These are phyloP conservation scores for Onygenales sp. DNA, from an alignment of 2,329 filamentous ascomycete genomes.

Conservation along the genomic window DNA sequence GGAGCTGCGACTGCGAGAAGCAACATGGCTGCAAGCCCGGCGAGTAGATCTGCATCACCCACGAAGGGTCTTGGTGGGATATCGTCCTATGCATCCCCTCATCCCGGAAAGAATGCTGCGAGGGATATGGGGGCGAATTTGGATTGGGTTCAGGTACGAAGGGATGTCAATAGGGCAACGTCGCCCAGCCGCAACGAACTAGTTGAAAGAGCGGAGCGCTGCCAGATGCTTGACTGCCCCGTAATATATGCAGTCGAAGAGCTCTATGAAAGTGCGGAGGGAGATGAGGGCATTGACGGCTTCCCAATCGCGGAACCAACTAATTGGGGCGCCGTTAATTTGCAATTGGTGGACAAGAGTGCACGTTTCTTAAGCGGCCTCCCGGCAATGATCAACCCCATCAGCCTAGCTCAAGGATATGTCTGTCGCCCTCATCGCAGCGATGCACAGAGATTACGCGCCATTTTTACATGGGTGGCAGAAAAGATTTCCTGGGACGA, in stretches of 20 bases:
- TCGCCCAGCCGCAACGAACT: constrained; percentile 83
- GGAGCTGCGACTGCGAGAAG: constrained; percentile 82
- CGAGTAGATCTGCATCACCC: constrained; percentile 35
- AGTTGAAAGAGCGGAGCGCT: constrained; percentile 74
- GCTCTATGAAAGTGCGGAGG: constrained; percentile 72
- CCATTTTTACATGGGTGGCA: constrained; percentile 96
- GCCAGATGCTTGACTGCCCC: constrained; percentile 87
- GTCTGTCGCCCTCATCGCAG: constrained; percentile 90
- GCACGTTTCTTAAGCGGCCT: constrained; percentile 79
- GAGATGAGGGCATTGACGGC: constrained; percentile 81
- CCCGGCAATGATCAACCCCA: constrained; percentile 71
- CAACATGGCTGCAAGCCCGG: constrained; percentile 62
- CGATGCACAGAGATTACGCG: constrained; percentile 82
- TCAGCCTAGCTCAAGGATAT: constrained; percentile 78
- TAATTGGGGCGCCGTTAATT: constrained; percentile 70
- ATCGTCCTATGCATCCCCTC: constrained; percentile 24
- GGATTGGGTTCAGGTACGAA: constrained; percentile 95
- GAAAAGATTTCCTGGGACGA: constrained; percentile 95
- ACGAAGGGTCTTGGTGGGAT: constrained; percentile 42
- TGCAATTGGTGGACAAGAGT: constrained; percentile 89
- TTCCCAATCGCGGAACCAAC: constrained; percentile 71
- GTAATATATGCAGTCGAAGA: constrained; percentile 85
- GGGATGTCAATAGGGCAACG: constrained; percentile 92
- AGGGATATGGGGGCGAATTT: constrained; percentile 58
- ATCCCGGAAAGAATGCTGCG: constrained; percentile 42